phyloP scores from a whole-genome alignment of 306 rosid species.

The Gillenia trifoliata region DNA sequence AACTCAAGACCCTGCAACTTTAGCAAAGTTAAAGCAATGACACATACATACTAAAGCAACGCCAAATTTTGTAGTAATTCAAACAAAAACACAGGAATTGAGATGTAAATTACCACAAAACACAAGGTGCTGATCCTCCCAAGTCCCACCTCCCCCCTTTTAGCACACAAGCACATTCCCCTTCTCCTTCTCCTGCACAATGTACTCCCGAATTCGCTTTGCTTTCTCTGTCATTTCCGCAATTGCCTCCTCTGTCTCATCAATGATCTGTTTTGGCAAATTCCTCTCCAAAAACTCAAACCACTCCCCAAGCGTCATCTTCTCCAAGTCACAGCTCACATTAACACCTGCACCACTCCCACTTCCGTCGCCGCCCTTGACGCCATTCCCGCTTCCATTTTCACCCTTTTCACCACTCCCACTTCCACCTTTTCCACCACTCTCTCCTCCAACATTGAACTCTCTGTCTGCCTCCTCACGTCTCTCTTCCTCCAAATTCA shows the following conservation, averaged over 20 bases:
- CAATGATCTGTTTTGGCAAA: constrained; percentile 56
- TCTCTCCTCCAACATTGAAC: not conserved
- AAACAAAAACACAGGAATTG: too few relatives aligned
- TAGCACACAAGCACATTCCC: constrained; percentile 16
- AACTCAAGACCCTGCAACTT: not conserved
- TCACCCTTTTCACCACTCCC: constrained; percentile 7
- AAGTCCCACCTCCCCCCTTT: not conserved
- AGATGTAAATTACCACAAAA: constrained; percentile 3
- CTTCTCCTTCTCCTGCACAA: constrained; percentile 33
- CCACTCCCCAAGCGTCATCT: constrained; percentile 70
- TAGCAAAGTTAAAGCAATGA: too few relatives aligned
- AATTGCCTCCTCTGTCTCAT: constrained; percentile 56
- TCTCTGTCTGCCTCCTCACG: not conserved
- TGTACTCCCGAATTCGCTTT: constrained; percentile 43
- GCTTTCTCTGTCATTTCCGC: constrained; percentile 51
- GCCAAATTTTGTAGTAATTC: too few relatives aligned
- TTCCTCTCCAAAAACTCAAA: constrained; percentile 60
- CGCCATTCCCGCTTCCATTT: not conserved
- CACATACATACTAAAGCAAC: too few relatives aligned
- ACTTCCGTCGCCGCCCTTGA: not conserved
- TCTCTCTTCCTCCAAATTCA: not conserved
- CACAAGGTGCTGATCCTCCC: too few relatives aligned
- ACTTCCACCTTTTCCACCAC: not conserved
- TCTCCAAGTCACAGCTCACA: constrained; percentile 39
- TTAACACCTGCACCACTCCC: not conserved